These are phyloP conservation scores for Fomitopsis schrenkii DNA, from an alignment of 1,284 basidiomycete genomes.

Conservation along the genomic window DNA sequence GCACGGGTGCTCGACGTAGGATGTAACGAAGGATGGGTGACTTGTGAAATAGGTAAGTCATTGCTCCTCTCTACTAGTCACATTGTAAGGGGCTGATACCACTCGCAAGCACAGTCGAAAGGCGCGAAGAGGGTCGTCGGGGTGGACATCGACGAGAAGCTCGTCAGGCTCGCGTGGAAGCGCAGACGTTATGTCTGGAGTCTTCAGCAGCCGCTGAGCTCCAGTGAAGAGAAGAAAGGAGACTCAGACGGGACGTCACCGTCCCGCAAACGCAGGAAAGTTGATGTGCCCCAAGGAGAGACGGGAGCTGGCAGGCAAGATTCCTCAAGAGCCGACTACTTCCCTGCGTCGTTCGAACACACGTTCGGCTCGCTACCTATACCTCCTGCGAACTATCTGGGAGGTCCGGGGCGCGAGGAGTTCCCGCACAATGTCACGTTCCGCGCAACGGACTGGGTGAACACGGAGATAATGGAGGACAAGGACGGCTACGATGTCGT, in stretches of 20 bases:
- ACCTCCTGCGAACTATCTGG: conserved; percentile 29
- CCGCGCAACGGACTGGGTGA: conserved; percentile 65
- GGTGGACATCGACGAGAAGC: conserved; percentile 75
- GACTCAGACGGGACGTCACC: neutral
- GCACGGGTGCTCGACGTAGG: conserved; percentile 74
- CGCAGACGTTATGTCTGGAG: conserved; percentile 67
- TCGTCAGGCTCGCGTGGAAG: conserved; percentile 71
- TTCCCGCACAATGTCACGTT: conserved; percentile 80
- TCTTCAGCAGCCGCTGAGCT: conserved; percentile 41
- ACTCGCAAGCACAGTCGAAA: conserved; percentile 38
- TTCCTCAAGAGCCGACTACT: conserved; percentile 40
- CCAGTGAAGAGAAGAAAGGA: neutral
- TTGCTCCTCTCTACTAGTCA: neutral
- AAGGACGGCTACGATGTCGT: conserved; percentile 65
- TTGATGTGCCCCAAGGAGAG: neutral
- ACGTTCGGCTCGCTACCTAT: conserved; percentile 71
- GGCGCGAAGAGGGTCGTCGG: conserved; percentile 63
- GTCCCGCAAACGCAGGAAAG: conserved; percentile 25
- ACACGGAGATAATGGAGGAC: conserved; percentile 52
- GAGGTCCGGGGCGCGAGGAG: conserved; percentile 28
- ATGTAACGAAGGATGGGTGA: conserved; percentile 80
- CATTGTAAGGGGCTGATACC: neutral
- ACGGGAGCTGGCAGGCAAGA: neutral
- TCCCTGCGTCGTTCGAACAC: conserved; percentile 71
- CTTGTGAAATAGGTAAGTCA: conserved; percentile 69